Conservation (phyloP, 2,329 filamentous ascomycete genomes). For the Colletotrichum coccodes region DNA sequence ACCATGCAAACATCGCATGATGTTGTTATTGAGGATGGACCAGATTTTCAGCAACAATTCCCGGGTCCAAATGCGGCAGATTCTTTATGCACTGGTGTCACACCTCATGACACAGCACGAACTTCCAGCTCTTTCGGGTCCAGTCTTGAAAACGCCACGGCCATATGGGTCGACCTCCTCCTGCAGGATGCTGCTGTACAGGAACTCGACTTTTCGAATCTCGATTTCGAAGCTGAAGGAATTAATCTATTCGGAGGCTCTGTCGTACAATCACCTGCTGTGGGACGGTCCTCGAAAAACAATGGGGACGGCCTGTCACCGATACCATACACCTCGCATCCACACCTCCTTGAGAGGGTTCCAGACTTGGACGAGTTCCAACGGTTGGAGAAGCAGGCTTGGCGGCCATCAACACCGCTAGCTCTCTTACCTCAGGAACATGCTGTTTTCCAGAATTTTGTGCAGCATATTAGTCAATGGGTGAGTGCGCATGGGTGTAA, state of each 20-base stretch:
- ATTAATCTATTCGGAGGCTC: slow-evolving; percentile 6
- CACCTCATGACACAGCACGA: background rate
- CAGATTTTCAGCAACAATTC: background rate
- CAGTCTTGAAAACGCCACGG: slow-evolving; percentile 24
- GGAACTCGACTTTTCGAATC: slow-evolving; percentile 8
- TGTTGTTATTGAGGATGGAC: background rate
- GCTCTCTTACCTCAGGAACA: slow-evolving; percentile 8
- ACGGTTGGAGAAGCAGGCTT: slow-evolving; percentile 13
- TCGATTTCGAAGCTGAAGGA: background rate
- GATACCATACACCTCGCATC: background rate
- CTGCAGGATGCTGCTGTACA: slow-evolving; percentile 18
- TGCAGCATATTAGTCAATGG: slow-evolving; percentile 25
- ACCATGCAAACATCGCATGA: background rate
- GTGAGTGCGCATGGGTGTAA: background rate
- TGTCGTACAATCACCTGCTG: background rate
- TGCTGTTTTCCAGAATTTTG: slow-evolving; percentile 22
- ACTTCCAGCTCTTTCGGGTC: slow-evolving; percentile 13
- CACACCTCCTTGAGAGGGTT: slow-evolving; percentile 10
- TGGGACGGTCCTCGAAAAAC: background rate
- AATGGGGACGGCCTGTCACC: background rate
- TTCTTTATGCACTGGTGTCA: background rate
- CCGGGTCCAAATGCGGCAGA: background rate
- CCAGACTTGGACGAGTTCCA: background rate
- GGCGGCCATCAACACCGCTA: slow-evolving; percentile 5
- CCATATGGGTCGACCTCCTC: slow-evolving; percentile 29